Conservation (phyloP, 75 land plant species). For the Azolla pinnata region DNA sequence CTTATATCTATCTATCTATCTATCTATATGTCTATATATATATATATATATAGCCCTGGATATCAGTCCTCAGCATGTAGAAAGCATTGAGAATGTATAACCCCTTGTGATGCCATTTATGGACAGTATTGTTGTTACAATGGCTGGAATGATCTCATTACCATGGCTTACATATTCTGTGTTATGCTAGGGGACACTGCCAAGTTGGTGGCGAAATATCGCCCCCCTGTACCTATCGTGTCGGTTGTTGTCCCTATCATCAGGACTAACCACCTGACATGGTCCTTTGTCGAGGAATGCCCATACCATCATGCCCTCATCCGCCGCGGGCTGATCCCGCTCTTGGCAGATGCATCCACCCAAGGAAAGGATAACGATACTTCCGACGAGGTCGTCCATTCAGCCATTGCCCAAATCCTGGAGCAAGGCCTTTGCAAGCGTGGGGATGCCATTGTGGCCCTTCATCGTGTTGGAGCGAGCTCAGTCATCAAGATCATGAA, state of each 20-base stretch:
- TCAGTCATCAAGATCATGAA: constrained; percentile 30
- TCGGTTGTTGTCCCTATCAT: constrained; percentile 30
- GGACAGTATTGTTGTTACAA: background rate
- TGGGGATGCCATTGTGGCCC: constrained; percentile 29
- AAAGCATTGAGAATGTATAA: background rate
- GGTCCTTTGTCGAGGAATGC: constrained; percentile 34
- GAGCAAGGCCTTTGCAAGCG: constrained; percentile 13
- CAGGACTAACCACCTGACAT: constrained; percentile 26
- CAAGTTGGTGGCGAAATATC: constrained; percentile 31
- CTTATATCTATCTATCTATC: background rate
- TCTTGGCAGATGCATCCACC: constrained; percentile 28
- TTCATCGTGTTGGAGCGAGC: constrained; percentile 29
- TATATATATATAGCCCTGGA: background rate
- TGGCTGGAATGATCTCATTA: background rate
- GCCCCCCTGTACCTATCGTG: constrained; percentile 24
- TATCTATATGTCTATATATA: background rate
- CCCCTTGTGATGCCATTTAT: background rate
- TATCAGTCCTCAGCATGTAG: background rate
- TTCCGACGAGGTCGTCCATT: constrained; percentile 22
- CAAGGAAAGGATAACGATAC: constrained; percentile 30
- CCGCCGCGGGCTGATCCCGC: constrained; percentile 23
- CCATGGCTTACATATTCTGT: background rate
- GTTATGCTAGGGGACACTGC: constrained; percentile 47
- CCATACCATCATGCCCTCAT: constrained; percentile 30
- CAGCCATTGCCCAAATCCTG: constrained; percentile 18